These are phyloP conservation scores for Wickerhamomyces pijperi DNA, from an alignment of 805 yeast genomes.

Conservation along the genomic window DNA sequence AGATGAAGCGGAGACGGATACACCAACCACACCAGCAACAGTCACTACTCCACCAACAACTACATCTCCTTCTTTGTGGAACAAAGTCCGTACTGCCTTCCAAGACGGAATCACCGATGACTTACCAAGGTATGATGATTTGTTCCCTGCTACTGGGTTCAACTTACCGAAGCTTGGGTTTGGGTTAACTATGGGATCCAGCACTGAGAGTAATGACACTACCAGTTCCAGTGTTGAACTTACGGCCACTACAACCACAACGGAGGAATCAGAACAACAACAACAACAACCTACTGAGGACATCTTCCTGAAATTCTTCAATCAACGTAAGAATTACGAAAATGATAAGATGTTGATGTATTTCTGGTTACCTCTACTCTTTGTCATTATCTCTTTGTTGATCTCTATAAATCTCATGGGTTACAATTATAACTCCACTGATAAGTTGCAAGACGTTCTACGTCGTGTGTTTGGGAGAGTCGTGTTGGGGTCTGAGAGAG, in stretches of 20 bases:
- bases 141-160: constrained; percentile 38
- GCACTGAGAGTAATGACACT: too few species aligned
- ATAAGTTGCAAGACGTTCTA: constrained; percentile 25
- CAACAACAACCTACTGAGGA: constrained; percentile 15
- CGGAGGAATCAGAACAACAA: constrained; percentile 6
- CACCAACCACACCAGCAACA: constrained; percentile 1
- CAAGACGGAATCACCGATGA: constrained; percentile 15
- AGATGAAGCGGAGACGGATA: neutral
- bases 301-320: constrained; percentile 26
- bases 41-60: too few species aligned
- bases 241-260: too few species aligned
- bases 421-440: constrained; percentile 22
- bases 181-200: constrained; percentile 4
- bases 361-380: constrained; percentile 81
- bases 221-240: too few species aligned
- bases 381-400: constrained; percentile 40
- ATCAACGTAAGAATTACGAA: constrained; percentile 32
- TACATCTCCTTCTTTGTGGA: constrained; percentile 27
- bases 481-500: constrained; percentile 41
- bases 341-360: constrained; percentile 80
- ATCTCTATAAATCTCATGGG: constrained; percentile 25
- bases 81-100: constrained; percentile 24
- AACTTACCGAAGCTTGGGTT: constrained; percentile 10
- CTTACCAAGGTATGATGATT: constrained; percentile 66
- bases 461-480: constrained; percentile 35